Conservation (phyloP, 1,284 basidiomycete genomes). For the Tilletia indica region DNA sequence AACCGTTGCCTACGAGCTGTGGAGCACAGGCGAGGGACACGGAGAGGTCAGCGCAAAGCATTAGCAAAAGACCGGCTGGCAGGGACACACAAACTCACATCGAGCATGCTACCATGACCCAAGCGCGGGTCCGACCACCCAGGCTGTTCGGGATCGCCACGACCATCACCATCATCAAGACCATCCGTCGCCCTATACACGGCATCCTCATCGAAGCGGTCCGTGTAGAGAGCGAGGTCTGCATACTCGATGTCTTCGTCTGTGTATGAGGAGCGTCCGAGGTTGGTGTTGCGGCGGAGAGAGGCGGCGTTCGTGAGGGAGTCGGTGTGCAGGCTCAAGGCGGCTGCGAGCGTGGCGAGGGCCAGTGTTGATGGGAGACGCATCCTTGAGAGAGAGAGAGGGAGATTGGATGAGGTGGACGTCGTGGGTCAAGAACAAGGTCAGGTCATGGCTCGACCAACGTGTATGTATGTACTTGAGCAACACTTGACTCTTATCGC, state of each 20-base stretch:
- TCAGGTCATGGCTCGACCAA: no score
- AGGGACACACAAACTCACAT: conserved; percentile 23
- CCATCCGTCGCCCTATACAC: conserved; percentile 25
- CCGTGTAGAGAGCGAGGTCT: conserved; percentile 24
- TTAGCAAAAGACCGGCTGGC: conserved; percentile 15
- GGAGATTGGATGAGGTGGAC: no score
- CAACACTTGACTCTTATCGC: no score
- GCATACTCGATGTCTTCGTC: not conserved
- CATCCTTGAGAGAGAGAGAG: not conserved
- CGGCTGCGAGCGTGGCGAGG: not conserved
- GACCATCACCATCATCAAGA: conserved; percentile 25
- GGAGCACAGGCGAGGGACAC: conserved; percentile 54
- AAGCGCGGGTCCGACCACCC: conserved; percentile 43
- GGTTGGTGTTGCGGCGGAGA: not conserved
- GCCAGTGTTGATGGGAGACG: not conserved
- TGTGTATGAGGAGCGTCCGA: not conserved
- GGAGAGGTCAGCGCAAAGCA: conserved; percentile 27
- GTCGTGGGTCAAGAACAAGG: no score
- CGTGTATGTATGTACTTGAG: no score
- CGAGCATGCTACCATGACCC: conserved; percentile 47
- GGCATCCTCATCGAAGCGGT: conserved; percentile 29
- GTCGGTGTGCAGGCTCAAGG: not conserved
- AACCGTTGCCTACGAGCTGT: conserved; percentile 69
- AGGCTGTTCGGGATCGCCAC: conserved; percentile 19
- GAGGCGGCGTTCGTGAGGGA: not conserved